Conservation (phyloP, 306 rosid species). For the Sechiopsis laciniata region DNA sequence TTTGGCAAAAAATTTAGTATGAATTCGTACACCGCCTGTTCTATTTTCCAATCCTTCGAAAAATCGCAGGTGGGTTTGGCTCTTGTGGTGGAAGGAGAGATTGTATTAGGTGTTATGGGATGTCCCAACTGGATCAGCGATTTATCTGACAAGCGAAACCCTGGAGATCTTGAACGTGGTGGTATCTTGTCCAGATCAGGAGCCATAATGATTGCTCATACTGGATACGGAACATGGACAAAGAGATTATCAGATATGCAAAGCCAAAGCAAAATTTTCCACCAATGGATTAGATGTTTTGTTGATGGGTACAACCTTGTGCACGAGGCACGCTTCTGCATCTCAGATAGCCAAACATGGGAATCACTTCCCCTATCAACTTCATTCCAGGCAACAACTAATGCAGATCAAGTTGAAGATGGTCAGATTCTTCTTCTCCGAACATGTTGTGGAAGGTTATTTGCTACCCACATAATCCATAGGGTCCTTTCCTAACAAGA, state of each 20-base stretch:
- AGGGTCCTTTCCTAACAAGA: conserved; percentile 18
- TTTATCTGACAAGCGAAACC: conserved; percentile 29
- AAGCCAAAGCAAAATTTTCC: conserved; percentile 29
- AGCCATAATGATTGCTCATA: conserved; percentile 68
- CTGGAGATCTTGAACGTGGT: conserved; percentile 30
- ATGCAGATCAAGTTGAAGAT: conserved; percentile 35
- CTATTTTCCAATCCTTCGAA: not conserved
- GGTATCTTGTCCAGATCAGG: conserved; percentile 43
- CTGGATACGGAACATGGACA: conserved; percentile 74
- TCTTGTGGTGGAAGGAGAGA: conserved; percentile 76
- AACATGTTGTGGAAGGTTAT: conserved; percentile 79
- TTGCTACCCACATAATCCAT: conserved; percentile 2
- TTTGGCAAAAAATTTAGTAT: not conserved
- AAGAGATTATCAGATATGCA: conserved; percentile 33
- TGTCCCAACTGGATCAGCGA: conserved; percentile 79
- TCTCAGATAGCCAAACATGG: conserved; percentile 75
- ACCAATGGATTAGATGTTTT: conserved; percentile 58
- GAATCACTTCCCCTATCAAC: conserved; percentile 63
- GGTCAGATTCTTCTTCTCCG: conserved; percentile 53
- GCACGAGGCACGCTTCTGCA: conserved; percentile 54
- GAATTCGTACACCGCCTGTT: not conserved
- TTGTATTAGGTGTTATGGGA: conserved; percentile 75
- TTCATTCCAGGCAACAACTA: conserved; percentile 39
- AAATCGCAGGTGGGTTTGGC: conserved; percentile 82
- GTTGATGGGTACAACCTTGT: conserved; percentile 46